Evolutionary conservation across 441 rosid genomes (phyloP).

Genomic region (California macrophylla): DNA sequence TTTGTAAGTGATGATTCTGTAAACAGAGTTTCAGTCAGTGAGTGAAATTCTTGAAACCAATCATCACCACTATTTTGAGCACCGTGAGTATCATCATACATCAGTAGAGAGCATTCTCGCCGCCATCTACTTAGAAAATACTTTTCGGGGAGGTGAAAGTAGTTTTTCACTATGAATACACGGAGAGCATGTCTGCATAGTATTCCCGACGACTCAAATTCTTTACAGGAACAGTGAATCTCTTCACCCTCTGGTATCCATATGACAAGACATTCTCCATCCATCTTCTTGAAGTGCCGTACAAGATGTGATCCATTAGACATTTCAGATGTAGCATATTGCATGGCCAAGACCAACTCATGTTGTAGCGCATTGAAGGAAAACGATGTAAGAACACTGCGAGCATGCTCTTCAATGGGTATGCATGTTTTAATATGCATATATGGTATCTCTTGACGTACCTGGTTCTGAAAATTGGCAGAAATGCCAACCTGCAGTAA

Average conservation of each 20-base stretch:
- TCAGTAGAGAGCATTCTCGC: constrained; percentile 34
- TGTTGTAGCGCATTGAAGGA: constrained; percentile 64
- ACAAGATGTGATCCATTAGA: constrained; percentile 69
- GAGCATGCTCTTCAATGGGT: constrained; percentile 85
- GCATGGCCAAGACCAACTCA: constrained; percentile 65
- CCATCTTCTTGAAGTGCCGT: constrained; percentile 72
- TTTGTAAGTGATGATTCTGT: constrained; percentile 53
- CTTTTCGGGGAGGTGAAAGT: constrained; percentile 68
- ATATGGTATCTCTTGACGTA: constrained; percentile 33
- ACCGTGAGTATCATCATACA: constrained; percentile 30
- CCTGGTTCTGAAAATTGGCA: constrained; percentile 37
- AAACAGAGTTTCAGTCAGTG: constrained; percentile 49
- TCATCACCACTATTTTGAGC: constrained; percentile 37
- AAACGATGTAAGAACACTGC: constrained; percentile 58
- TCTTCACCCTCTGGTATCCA: constrained; percentile 71
- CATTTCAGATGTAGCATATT: constrained; percentile 70
- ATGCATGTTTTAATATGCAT: constrained; percentile 50
- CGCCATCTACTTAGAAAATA: constrained; percentile 68
- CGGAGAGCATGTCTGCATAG: constrained; percentile 74
- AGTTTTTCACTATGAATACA: constrained; percentile 53
- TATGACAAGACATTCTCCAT: constrained; percentile 53
- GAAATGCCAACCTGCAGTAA: constrained; percentile 44
- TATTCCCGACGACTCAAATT: constrained; percentile 70
- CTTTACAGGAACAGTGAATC: constrained; percentile 85
- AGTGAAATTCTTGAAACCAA: constrained; percentile 52